Evolutionary conservation across 805 yeast species (phyloP), one percentile per base, ranked within the genome.

Genomic region (Ogataea pilisensis): DNA sequence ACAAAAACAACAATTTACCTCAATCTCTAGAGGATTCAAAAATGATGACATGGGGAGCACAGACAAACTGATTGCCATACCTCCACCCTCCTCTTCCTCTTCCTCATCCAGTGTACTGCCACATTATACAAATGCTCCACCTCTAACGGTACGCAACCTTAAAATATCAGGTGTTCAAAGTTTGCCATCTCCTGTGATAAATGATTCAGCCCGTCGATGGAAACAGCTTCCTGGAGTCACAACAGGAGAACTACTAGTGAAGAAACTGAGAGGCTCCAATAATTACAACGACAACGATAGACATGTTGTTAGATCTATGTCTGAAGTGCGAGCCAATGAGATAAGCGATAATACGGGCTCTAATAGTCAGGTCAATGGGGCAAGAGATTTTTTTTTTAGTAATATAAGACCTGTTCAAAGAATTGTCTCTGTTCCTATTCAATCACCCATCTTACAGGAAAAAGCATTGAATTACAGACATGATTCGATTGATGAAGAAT

Each of bases 361-460:
- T 27, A 8, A 5, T 9, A 24, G 26, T 24, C 9, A 24, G 3
- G n/a, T 24, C 6, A 8, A 34, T 2, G 19, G 24, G 3, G 36
- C 33, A 14, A 31, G 46, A 12, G 51, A 50, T 26, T 39, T 45
- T 19, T 46, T 53, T 2, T 31, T 46, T 20, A 14, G 31, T n/a
- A 44, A 46, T 19, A 53, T 60, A 5, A 52, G 45, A 31, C 64
- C 64, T 1, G 54, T 58, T 4, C 54, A 53, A 34, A 47, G 65
- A 43, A 49, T 57, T 8, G 64, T 49, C 3, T 56, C 64, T 5
- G 48, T 58, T 6, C 65, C 65, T 0, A 29, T 48, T 21, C 37
- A 44, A 29, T 45, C 54, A 22, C 51, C 58, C 3, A 38, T 45
- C 4, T 6, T 44, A 13, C 45, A 45, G 27, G 57, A 55, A 31